phyloP scores from a whole-genome alignment of 2,329 filamentous ascomycete species.

The Xylaria sp. region DNA sequence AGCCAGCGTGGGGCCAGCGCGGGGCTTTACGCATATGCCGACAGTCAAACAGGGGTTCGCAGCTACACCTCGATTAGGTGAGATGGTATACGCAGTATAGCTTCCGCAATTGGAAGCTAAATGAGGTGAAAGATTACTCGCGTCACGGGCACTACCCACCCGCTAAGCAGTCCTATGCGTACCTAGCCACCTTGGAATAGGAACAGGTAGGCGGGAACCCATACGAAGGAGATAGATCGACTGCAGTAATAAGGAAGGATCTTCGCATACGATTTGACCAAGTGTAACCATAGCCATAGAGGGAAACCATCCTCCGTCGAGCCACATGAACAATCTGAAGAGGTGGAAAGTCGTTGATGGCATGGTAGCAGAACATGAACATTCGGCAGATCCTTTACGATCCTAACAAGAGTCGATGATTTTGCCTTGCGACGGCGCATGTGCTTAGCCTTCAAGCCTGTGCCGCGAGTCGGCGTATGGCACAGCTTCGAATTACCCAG shows the following conservation, averaged over 20 bases:
- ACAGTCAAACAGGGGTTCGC: slow-evolving; percentile 4
- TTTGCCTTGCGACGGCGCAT: neutral
- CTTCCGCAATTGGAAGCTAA: slow-evolving; percentile 7
- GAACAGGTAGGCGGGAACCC: neutral
- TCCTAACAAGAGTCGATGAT: neutral
- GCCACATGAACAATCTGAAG: neutral
- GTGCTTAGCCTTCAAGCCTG: neutral
- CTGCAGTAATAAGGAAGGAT: neutral
- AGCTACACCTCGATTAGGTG: neutral
- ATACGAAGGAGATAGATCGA: neutral
- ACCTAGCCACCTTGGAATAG: neutral
- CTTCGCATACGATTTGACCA: neutral
- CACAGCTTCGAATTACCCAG: neutral
- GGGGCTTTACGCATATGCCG: neutral
- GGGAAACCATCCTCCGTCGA: neutral
- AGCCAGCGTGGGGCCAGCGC: neutral
- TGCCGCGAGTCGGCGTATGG: neutral
- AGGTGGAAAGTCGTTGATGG: neutral
- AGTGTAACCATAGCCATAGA: neutral
- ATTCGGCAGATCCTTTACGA: neutral
- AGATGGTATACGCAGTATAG: neutral
- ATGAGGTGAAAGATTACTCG: neutral
- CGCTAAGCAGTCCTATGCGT: neutral
- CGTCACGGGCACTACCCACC: neutral
- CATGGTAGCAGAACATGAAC: neutral